Evolutionary conservation across 2,329 filamentous ascomycete species (phyloP), one percentile per base, ranked within the genome.

Genomic region (Aspergillus fructus): DNA sequence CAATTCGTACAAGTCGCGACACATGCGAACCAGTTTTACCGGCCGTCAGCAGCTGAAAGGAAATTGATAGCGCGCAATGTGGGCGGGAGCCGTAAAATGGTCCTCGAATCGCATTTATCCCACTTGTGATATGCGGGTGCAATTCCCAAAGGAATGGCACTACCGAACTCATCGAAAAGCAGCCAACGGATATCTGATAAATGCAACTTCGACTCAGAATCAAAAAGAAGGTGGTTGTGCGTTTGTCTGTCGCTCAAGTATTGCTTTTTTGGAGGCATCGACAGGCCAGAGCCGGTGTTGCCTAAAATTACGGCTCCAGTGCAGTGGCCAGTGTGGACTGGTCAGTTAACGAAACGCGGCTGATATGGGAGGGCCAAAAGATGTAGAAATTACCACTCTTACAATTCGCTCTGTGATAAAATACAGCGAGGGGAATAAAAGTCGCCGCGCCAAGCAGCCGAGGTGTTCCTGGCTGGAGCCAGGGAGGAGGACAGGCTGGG

Each of bases 391-490:
- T 53, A 54, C 47, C 21, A 23, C 13, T 4, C 27, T 30, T 30
- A 30, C 27, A 30, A 30, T 17, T 37, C 7, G 23, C 19, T 23
- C 52, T 30, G 48, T 49, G 17, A 59, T 33, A 42, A 58, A 49
- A 52, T 41, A 40, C 47, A 34, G 49, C 30, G 21, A 54, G 53
- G 46, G n/a, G 27, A 52, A 58, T 52, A 61, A 61, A 50, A 46
- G 45, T 56, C 45, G 34, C 49, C 41, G 54, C 48, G 61, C 62
- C 61, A 64, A 66, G 64, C 55, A 56, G 57, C 64, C 59, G 58
- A 66, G 62, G 61, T 66, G 64, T 66, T 65, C 64, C 61, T 64
- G 64, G 58, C 54, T 56, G 60, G 59, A 62, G 61, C 54, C 59
- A 59, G 62, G 59, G 58, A 61, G 63, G 49, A 62, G 61, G 61